Percentiles rank a stretch among this genome's conserved stretches.
Conservation (phyloP, 108 stramenopile genomes). For the Bacterosira constricta region DNA sequence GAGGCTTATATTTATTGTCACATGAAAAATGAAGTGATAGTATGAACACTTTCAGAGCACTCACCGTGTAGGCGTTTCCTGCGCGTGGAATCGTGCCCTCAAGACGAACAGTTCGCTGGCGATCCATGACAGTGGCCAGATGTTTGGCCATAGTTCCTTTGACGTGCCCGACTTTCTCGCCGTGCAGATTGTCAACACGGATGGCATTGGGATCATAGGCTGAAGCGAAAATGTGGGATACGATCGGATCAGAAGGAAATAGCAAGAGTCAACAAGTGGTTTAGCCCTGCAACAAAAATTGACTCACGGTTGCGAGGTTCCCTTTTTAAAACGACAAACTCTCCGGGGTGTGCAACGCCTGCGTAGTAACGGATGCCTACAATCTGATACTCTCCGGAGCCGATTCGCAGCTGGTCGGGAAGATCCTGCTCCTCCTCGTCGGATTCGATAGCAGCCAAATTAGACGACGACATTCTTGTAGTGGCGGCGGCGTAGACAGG, state of each 20-base stretch:
- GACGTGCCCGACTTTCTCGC: slow-evolving; percentile 64
- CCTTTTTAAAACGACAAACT: slow-evolving; percentile 55
- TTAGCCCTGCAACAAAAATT: too few relatives aligned
- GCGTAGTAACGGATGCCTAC: slow-evolving; percentile 56
- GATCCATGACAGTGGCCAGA: slow-evolving; percentile 57
- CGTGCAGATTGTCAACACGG: slow-evolving; percentile 58
- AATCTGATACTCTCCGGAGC: slow-evolving; percentile 33
- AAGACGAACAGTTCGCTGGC: slow-evolving; percentile 4
- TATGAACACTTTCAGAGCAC: background rate
- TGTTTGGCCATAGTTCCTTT: slow-evolving; percentile 52
- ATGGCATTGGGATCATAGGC: slow-evolving; percentile 76
- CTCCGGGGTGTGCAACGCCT: slow-evolving; percentile 66
- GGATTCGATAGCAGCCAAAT: too few relatives aligned
- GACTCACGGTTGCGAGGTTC: slow-evolving; percentile 70
- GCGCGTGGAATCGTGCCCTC: slow-evolving; percentile 49
- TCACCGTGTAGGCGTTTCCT: slow-evolving; percentile 44
- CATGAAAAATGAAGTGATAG: background rate
- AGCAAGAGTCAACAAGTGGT: too few relatives aligned
- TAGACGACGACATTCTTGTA: too few relatives aligned
- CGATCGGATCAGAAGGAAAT: too few relatives aligned
- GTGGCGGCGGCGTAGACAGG: too few relatives aligned
- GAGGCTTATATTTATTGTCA: background rate
- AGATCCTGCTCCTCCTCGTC: too few relatives aligned
- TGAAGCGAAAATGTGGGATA: too few relatives aligned
- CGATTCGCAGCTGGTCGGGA: too few relatives aligned